phyloP scores from a whole-genome alignment of 2,329 filamentous ascomycete genomes.

The Tolypocladium cylindrosporum region DNA sequence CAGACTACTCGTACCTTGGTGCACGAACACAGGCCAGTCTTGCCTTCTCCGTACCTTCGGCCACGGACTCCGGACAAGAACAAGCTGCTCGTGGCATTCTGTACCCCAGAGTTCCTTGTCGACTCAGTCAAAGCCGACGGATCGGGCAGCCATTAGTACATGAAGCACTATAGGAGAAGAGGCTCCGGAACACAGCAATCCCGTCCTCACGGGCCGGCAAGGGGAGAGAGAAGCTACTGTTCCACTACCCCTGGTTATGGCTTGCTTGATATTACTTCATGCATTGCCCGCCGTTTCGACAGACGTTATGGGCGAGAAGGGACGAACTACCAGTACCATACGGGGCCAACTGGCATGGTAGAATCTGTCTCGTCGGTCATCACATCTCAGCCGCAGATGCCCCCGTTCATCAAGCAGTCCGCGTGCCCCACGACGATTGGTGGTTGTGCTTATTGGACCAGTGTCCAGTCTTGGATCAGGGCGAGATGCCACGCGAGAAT shows the following conservation, averaged over 20 bases:
- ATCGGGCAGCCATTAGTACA: not conserved
- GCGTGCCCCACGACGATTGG: not conserved
- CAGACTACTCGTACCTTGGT: not conserved
- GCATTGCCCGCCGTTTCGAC: not conserved
- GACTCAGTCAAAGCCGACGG: not conserved
- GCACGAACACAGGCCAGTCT: not conserved
- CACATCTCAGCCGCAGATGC: not conserved
- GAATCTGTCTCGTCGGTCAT: not conserved
- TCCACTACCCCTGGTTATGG: not conserved
- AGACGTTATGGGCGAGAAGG: not conserved
- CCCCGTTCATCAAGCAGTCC: not conserved
- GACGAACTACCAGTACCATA: not conserved
- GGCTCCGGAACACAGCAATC: not conserved
- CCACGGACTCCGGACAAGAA: not conserved
- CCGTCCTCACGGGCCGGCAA: not conserved
- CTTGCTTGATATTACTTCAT: not conserved
- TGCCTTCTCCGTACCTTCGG: not conserved
- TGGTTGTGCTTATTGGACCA: not conserved
- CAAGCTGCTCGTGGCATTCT: not conserved
- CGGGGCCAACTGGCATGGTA: not conserved
- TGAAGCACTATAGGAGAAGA: not conserved
- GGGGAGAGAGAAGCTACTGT: not conserved
- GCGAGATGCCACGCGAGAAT: not conserved
- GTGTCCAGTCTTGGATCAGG: not conserved
- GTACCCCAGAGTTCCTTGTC: not conserved